Conservation (phyloP, 163 green algal genomes). For the Trebouxia gelatinosa region DNA sequence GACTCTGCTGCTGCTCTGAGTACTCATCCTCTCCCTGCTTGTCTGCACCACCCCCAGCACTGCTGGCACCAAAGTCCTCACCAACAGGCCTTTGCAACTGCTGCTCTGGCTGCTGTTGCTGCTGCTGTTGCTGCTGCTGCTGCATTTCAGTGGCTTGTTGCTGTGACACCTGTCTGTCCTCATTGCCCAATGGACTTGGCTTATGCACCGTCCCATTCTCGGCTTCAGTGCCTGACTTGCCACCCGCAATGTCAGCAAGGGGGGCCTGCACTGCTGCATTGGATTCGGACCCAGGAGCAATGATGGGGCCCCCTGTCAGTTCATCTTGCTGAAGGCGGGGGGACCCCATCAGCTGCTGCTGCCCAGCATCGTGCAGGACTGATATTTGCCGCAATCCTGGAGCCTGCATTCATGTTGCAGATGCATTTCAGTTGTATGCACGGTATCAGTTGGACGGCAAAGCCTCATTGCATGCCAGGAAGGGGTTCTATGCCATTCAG, state of each 20-base stretch:
- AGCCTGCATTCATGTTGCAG: not conserved
- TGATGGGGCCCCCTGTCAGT: slow-evolving; percentile 8
- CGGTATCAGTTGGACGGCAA: no score
- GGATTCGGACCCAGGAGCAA: slow-evolving; percentile 16
- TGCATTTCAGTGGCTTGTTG: no score
- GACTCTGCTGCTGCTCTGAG: slow-evolving; percentile 12
- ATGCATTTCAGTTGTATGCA: not conserved
- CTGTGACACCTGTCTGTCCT: no score
- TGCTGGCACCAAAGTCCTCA: no score
- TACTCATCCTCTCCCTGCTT: no score
- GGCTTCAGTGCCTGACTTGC: slow-evolving; percentile 19
- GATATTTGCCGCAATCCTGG: not conserved
- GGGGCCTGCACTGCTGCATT: slow-evolving; percentile 10
- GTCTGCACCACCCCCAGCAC: no score
- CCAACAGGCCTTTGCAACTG: not conserved
- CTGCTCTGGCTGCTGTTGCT: not conserved
- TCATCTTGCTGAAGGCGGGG: slow-evolving; percentile 12
- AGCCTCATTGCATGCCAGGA: no score
- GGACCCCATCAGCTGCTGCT: slow-evolving; percentile 15
- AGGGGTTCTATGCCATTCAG: no score
- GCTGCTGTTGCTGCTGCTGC: no score
- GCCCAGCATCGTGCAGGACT: not conserved
- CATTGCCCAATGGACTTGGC: no score
- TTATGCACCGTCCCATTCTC: slow-evolving; percentile 14
- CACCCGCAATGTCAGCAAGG: slow-evolving; percentile 16